A percentile compares a stretch with the other conserved stretches of the same genome.
phyloP scores from a whole-genome alignment of 2,329 filamentous ascomycete species.

The Fusarium sacchari region DNA sequence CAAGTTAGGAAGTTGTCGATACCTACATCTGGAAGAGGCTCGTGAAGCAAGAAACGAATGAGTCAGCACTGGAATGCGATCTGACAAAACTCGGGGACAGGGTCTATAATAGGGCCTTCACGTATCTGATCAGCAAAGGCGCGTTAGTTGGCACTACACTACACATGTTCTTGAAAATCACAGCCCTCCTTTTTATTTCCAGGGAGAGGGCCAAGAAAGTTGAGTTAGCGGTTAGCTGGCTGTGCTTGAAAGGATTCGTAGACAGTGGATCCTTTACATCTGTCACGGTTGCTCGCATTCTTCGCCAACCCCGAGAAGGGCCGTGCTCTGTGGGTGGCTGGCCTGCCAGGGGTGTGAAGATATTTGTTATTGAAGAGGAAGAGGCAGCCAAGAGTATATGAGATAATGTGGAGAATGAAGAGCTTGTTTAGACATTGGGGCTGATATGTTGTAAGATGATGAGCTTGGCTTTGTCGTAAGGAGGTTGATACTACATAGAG shows the following conservation, averaged over 20 bases:
- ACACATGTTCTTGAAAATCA: conserved; percentile 21
- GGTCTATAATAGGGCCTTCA: neutral
- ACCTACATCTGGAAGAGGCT: conserved; percentile 6
- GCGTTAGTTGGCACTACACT: neutral
- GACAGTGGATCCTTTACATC: conserved; percentile 25
- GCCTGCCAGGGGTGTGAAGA: conserved; percentile 19
- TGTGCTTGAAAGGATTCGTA: conserved; percentile 19
- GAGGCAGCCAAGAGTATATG: conserved; percentile 31
- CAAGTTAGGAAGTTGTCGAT: neutral
- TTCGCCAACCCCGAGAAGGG: conserved; percentile 38
- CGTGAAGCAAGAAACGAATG: neutral
- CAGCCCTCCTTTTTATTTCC: neutral
- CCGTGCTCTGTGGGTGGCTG: conserved; percentile 27
- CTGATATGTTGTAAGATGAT: neutral
- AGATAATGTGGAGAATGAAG: neutral
- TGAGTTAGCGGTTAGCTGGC: too few relatives aligned
- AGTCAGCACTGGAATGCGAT: conserved; percentile 15
- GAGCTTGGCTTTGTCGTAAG: neutral
- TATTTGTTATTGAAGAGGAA: conserved; percentile 14
- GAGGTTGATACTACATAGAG: neutral
- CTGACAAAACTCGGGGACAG: conserved; percentile 11
- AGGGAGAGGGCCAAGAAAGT: neutral
- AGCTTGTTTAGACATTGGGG: neutral
- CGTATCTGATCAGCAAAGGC: conserved; percentile 3
- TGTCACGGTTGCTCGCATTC: conserved; percentile 32